A percentile compares a stretch with the other conserved stretches of the same genome.
These are phyloP conservation scores for Camillea tinctor DNA, from an alignment of 2,329 filamentous ascomycete genomes.

Conservation along the genomic window DNA sequence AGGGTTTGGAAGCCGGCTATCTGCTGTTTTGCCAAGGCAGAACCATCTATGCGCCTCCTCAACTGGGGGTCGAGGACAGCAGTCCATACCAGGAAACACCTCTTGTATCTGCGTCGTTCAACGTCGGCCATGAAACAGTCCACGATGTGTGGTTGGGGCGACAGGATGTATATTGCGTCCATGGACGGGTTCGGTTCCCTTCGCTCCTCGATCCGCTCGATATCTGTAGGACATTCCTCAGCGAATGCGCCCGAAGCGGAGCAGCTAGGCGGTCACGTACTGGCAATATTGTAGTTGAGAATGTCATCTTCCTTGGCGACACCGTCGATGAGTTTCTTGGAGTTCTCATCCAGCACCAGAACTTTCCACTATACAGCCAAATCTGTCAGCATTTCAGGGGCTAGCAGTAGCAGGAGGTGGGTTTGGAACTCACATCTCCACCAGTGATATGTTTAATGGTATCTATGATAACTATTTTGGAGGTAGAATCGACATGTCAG, in stretches of 20 bases:
- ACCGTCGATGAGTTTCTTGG: constrained; percentile 85
- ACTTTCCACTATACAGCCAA: constrained; percentile 79
- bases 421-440: constrained; percentile 66
- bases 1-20: constrained; percentile 81
- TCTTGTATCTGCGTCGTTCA: constrained; percentile 77
- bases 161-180: constrained; percentile 92
- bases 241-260: constrained; percentile 21
- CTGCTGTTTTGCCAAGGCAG: constrained; percentile 65
- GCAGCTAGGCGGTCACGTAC: constrained; percentile 51
- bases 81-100: constrained; percentile 83
- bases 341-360: constrained; percentile 80
- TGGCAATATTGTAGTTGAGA: constrained; percentile 92
- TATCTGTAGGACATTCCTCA: constrained; percentile 57
- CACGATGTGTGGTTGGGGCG: constrained; percentile 82
- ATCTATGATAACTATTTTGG: constrained; percentile 62
- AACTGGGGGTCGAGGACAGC: constrained; percentile 67
- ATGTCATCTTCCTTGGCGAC: constrained; percentile 94
- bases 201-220: constrained; percentile 88
- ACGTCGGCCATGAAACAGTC: constrained; percentile 94
- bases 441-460: constrained; percentile 76
- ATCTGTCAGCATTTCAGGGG: constrained; percentile 4
- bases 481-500: constrained; percentile 12
- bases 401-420: not conserved
- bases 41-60: constrained; percentile 72
- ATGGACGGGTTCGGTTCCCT: constrained; percentile 82